phyloP scores from a whole-genome alignment of 2,329 filamentous ascomycete genomes.

The Curvularia sp. region DNA sequence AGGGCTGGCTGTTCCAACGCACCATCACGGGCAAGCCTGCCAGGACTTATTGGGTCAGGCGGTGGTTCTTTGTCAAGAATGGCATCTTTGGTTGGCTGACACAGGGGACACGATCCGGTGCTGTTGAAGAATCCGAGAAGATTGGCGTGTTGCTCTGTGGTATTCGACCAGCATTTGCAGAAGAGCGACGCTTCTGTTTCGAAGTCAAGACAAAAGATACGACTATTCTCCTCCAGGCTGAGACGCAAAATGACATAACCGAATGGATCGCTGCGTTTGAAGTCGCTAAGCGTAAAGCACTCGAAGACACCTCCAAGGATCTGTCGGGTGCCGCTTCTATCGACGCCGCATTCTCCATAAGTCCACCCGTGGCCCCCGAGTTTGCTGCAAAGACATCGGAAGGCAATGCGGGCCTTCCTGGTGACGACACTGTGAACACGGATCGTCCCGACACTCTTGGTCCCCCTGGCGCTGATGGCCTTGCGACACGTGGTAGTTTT shows the following conservation, averaged over 20 bases:
- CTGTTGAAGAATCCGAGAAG: conserved; percentile 94
- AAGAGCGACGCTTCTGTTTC: conserved; percentile 95
- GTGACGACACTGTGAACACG: conserved; percentile 60
- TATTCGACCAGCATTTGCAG: conserved; percentile 85
- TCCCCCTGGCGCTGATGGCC: conserved; percentile 65
- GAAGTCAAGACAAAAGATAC: conserved; percentile 98
- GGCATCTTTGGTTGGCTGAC: conserved; percentile 96
- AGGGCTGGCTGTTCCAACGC: conserved; percentile 90
- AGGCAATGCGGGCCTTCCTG: conserved; percentile 63
- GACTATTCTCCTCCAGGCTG: conserved; percentile 86
- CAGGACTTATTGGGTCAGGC: conserved; percentile 84
- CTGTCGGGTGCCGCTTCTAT: conserved; percentile 56
- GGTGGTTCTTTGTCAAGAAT: conserved; percentile 96
- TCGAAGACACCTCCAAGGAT: conserved; percentile 72
- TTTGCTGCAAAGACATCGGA: conserved; percentile 84
- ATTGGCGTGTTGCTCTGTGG: conserved; percentile 95
- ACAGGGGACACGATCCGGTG: conserved; percentile 77
- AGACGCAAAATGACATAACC: conserved; percentile 89
- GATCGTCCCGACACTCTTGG: conserved; percentile 72
- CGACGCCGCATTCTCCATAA: conserved; percentile 88
- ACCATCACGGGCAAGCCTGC: conserved; percentile 86
- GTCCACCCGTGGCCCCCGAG: conserved; percentile 83
- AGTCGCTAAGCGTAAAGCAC: conserved; percentile 87
- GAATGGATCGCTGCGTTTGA: conserved; percentile 96
- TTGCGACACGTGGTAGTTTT: conserved; percentile 71